Evolutionary conservation across 139 green algal genomes (phyloP), one percentile per base, ranked within the genome.

Genomic region (Coelastrella sp.): DNA sequence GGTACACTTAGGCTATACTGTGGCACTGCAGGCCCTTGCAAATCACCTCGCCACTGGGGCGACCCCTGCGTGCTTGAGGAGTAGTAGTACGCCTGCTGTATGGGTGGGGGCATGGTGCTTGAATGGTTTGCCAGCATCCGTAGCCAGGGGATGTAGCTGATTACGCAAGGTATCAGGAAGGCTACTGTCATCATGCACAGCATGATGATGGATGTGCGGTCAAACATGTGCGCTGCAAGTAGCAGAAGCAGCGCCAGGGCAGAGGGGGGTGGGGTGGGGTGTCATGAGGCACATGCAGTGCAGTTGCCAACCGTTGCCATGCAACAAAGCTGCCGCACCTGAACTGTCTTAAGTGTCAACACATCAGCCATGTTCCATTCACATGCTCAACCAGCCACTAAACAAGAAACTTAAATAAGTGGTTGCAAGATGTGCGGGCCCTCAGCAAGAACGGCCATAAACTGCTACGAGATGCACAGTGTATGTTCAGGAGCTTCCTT

Each of bases 121-220:
- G 17, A 7, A 7, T 68, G n/a, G 19, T 22, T 57, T 57, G 7
- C 11, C 12, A 89, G 63, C 72, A 84, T 19, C 7, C 25, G 85
- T 24, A 84, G 70, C 49, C 57, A 75, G 7, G 85, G 92, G 75
- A 93, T 25, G 85, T 92, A 93, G 89, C 82, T 92, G 59, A 94
- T 89, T 25, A 90, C 81, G 70, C 91, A 92, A 10, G 92, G 92
- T 35, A 93, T 93, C 27, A 94, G 90, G 89, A 93, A 94, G 7
- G 92, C 92, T 11, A 92, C 73, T 0, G 90, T 93, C 92, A 93
- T 94, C 90, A 94, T 93, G 76, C 82, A 85, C 76, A 94, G 91
- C 88, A 94, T 92, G 19, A 94, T 86, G 10, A 94, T 82, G 15
- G 79, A 89, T 6, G 92, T 94, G 24, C 58, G 84, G 89, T 94